Percentiles rank a stretch among this genome's conserved stretches.
These are phyloP conservation scores for Trichophyton benhamiae DNA, from an alignment of 2,329 filamentous ascomycete species.

Conservation along the genomic window DNA sequence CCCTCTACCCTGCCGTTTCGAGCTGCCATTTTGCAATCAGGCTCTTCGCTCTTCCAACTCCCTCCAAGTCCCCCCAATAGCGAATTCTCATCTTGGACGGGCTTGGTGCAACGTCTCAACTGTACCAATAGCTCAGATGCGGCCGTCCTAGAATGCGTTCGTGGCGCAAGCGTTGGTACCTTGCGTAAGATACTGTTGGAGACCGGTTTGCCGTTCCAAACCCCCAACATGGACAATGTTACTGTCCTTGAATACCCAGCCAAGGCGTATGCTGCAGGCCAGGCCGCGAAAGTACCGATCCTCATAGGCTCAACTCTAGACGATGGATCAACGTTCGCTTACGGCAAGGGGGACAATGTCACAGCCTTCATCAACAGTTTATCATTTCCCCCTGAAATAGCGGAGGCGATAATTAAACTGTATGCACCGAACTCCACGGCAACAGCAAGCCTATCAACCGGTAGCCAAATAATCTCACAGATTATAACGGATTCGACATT, in stretches of 20 bases:
- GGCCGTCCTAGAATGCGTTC: not conserved
- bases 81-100: not conserved
- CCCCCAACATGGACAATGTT: constrained; percentile 20
- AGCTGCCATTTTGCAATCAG: constrained; percentile 3
- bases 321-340: not conserved
- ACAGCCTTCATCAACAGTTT: not conserved
- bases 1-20: not conserved
- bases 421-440: not conserved
- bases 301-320: constrained; percentile 17
- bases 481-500: constrained; percentile 24
- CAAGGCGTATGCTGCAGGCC: constrained; percentile 16
- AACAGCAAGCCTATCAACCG: not conserved
- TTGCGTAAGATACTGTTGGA: constrained; percentile 16
- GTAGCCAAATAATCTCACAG: not conserved
- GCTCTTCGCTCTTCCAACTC: not conserved
- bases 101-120: not conserved
- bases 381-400: not conserved
- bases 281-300: constrained; percentile 25
- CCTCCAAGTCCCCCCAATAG: not conserved
- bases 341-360: not conserved
- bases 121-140: not conserved
- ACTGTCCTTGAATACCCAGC: constrained; percentile 21
- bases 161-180: not conserved
- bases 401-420: not conserved
- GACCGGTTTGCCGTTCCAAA: constrained; percentile 21